These are phyloP conservation scores for Fusarium oligoseptatum DNA, from an alignment of 2,329 filamentous ascomycete species.

Conservation along the genomic window DNA sequence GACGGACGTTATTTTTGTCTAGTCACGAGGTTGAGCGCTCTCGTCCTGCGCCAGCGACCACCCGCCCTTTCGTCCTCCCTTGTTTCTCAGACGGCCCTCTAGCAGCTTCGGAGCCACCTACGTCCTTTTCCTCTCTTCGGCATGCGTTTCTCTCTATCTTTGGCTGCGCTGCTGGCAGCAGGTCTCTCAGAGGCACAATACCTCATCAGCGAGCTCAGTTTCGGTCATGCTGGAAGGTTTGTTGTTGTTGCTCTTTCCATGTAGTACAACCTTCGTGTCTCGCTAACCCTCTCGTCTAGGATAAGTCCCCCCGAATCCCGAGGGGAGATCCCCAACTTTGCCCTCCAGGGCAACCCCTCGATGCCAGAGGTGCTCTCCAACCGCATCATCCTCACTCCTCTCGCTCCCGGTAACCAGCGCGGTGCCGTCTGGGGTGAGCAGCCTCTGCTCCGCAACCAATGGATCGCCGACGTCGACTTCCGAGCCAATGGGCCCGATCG, in stretches of 20 bases:
- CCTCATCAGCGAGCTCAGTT: constrained; percentile 80
- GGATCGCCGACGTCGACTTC: constrained; percentile 89
- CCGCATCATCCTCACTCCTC: constrained; percentile 91
- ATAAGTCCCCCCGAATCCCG: constrained; percentile 72
- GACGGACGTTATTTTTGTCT: constrained; percentile 9
- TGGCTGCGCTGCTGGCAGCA: constrained; percentile 60
- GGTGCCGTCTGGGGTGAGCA: constrained; percentile 84
- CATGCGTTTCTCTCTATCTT: constrained; percentile 60
- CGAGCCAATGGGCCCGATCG: constrained; percentile 87
- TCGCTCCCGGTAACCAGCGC: constrained; percentile 86
- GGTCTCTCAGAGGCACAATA: constrained; percentile 72
- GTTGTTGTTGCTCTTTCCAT: constrained; percentile 24
- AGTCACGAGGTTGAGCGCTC: constrained; percentile 10
- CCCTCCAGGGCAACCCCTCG: constrained; percentile 66
- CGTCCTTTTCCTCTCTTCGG: constrained; percentile 38
- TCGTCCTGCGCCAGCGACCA: background rate
- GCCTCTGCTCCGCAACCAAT: constrained; percentile 73
- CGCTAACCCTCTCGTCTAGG: constrained; percentile 53
- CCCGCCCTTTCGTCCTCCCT: background rate
- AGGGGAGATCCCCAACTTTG: constrained; percentile 66
- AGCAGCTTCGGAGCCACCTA: constrained; percentile 19
- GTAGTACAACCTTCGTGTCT: constrained; percentile 9
- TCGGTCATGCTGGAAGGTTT: constrained; percentile 77
- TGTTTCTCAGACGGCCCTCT: background rate
- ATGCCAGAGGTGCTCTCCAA: constrained; percentile 81